Evolutionary conservation across 164 flowering plant genomes (phyloP), one percentile per base, ranked within the genome.

Genomic region (Magnolia officinalis): DNA sequence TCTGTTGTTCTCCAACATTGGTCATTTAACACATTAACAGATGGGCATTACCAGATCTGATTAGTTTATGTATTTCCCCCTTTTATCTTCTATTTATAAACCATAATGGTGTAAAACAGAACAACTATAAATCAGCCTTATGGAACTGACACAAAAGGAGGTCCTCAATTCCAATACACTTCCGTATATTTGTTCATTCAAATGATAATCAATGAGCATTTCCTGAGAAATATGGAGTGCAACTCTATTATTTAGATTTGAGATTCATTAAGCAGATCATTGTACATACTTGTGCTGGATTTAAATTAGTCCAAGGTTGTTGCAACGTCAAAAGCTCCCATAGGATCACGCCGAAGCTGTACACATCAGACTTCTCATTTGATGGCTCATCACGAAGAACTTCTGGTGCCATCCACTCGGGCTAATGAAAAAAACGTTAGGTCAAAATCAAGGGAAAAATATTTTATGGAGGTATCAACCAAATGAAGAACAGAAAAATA

Each of bases 331-430:
- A 85, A 78, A 94, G 88, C 85, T 94, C 98, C 98, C 98, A 94
- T 82, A 94, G 86, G 49, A 94, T 94, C 6, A 94, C 89, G 24
- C 98, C 98, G 81, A 94, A 94, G 79, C 98, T 94, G 78, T 94
- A 94, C 58, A 94, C 86, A 79, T 94, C 98, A 19, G 95, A 92
- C 77, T 94, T 94, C 78, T 94, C 98, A 86, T 94, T 90, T 80
- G 98, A 94, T 79, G 91, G 96, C 80, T 94, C 98, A 78, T 91
- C 98, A 55, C 98, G 96, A 1, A 94, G 92, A 76, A 94, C 98
- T 87, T 94, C 98, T 61, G 98, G 98, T 69, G 98, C 97, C 97
- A 94, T 94, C 97, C 98, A 94, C 86, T 94, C 97, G 67, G 98
- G 97, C 98, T 94, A 81, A 76, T 23, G 16, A 66, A 63, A 80